These are phyloP conservation scores for Logfia minima DNA, from an alignment of 129 eudicot genomes.

Conservation along the genomic window DNA sequence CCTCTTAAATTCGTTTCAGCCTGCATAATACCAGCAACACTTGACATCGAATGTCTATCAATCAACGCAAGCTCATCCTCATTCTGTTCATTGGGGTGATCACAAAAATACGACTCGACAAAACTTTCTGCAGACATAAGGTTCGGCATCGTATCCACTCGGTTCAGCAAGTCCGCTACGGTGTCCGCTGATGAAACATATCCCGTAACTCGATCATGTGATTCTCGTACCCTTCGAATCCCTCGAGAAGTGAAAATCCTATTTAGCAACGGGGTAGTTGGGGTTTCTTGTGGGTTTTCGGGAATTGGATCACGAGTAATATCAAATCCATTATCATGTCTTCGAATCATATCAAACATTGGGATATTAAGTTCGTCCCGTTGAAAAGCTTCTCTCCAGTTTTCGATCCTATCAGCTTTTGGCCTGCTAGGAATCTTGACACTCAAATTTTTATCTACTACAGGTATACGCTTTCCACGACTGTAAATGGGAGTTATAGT, in stretches of 20 bases:
- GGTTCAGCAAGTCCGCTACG: conserved; percentile 50
- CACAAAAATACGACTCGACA: conserved; percentile 53
- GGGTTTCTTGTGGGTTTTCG: conserved; percentile 21
- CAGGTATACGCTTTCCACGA: conserved; percentile 41
- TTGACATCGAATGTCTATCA: conserved; percentile 83
- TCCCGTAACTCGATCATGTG: conserved; percentile 1
- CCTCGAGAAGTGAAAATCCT: conserved; percentile 36
- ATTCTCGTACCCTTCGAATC: conserved; percentile 23
- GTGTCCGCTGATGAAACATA: conserved; percentile 35
- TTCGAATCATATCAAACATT: conserved; percentile 32
- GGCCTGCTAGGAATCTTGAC: conserved; percentile 39
- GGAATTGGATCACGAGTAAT: conserved; percentile 22
- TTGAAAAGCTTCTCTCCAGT: conserved; percentile 35
- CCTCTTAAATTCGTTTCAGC: conserved; percentile 74
- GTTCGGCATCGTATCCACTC: conserved; percentile 31
- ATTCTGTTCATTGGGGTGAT: conserved; percentile 47
- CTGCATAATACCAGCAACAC: conserved; percentile 86
- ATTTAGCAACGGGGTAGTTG: conserved; percentile 10
- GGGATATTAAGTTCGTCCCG: conserved; percentile 23
- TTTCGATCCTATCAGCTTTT: conserved; percentile 31
- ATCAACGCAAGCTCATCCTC: conserved; percentile 44
- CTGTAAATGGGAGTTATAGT: conserved; percentile 83
- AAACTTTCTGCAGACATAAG: conserved; percentile 60
- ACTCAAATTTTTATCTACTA: conserved; percentile 3
- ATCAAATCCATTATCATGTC: conserved; percentile 32